phyloP scores from a whole-genome alignment of 1,284 basidiomycete genomes.

The Gomphus bonarii region DNA sequence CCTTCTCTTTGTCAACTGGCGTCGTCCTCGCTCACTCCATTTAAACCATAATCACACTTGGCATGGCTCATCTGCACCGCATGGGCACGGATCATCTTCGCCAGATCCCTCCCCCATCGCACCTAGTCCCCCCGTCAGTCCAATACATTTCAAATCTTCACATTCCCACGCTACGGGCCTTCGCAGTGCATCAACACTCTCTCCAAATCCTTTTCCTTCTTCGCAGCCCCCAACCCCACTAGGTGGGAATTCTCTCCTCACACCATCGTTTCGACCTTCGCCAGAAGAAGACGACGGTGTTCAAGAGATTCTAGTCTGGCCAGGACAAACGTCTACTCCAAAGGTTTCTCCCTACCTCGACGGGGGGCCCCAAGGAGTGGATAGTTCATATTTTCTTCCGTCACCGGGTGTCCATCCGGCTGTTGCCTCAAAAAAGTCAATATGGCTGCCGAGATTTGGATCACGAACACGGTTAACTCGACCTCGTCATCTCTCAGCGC shows the following conservation, averaged over 20 bases:
- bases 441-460: not conserved
- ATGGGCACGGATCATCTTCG: not conserved
- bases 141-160: constrained; percentile 7
- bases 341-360: constrained; percentile 3
- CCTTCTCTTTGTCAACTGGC: constrained; percentile 14
- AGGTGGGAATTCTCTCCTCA: constrained; percentile 7
- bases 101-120: not conserved
- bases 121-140: constrained; percentile 6
- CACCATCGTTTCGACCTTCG: not conserved
- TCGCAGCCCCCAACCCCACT: constrained; percentile 6
- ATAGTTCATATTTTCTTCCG: constrained; percentile 10
- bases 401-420: not conserved
- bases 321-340: not conserved
- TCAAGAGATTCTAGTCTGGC: constrained; percentile 4
- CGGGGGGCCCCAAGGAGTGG: not conserved
- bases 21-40: not conserved
- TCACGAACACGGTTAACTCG: not conserved
- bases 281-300: constrained; percentile 1
- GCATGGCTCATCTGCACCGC: not conserved
- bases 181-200: constrained; percentile 8
- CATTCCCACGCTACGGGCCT: not conserved
- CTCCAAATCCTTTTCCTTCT: not conserved
- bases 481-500: not conserved
- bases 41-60: not conserved
- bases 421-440: not conserved